Conservation (phyloP, 176 grass and related monocot species). For the Dendrocalamus sinicus region DNA sequence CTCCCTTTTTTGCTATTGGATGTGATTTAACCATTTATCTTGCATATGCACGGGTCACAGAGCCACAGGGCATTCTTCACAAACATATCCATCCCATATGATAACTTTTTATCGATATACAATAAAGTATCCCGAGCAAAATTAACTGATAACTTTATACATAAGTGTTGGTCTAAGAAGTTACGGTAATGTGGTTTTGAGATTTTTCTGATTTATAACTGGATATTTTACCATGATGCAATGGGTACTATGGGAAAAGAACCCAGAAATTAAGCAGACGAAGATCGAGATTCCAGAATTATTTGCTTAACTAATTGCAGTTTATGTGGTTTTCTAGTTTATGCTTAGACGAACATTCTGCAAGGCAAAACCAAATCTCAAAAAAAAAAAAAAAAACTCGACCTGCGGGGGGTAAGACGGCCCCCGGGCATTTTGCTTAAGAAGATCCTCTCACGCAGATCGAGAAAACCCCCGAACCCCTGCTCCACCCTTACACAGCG, state of each 20-base stretch:
- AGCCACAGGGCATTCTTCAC: not conserved
- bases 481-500: no score
- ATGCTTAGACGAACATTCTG: not conserved
- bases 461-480: no score
- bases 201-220: constrained; percentile 2
- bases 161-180: not conserved
- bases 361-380: no score
- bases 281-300: not conserved
- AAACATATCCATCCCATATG: not conserved
- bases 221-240: constrained; percentile 18
- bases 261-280: not conserved
- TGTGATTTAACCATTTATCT: constrained; percentile 10
- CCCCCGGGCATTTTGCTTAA: no score
- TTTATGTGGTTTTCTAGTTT: constrained; percentile 17
- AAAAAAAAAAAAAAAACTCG: no score
- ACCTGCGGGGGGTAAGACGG: no score
- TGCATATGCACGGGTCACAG: not conserved
- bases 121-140: not conserved
- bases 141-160: not conserved
- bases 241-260: not conserved
- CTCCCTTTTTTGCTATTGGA: not conserved
- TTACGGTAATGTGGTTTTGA: not conserved
- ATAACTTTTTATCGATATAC: not conserved
- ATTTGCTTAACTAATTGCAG: constrained; percentile 22
- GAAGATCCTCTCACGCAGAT: no score